Evolutionary conservation across 108 stramenopile genomes (phyloP).

Genomic region (Chaetoceros tenuissimus): DNA sequence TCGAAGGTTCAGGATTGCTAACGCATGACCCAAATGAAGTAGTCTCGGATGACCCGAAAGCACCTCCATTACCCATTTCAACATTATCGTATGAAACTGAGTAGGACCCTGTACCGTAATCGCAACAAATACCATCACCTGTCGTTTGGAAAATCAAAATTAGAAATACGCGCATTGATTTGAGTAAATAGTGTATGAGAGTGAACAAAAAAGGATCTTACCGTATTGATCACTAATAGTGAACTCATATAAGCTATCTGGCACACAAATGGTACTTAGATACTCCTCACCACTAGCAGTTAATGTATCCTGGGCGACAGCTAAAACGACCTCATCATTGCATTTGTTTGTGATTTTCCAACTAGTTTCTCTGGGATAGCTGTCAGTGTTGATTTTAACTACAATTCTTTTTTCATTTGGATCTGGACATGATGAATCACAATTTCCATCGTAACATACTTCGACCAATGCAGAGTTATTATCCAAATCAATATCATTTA

Average conservation of each 20-base stretch:
- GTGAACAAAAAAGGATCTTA: too few relatives aligned
- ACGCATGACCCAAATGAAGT: background rate
- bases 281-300: background rate
- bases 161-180: too few relatives aligned
- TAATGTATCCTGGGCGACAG: background rate
- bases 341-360: background rate
- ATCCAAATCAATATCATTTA: background rate
- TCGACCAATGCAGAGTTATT: background rate
- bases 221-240: background rate
- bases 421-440: background rate
- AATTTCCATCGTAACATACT: background rate
- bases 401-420: background rate
- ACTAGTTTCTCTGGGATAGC: conserved; percentile 4
- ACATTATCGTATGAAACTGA: background rate
- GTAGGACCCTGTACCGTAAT: background rate
- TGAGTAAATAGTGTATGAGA: too few relatives aligned
- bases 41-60: background rate
- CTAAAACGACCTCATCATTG: background rate
- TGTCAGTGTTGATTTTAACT: background rate
- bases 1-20: background rate
- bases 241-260: background rate
- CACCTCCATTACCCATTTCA: background rate
- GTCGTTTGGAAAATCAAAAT: background rate
- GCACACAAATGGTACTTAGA: background rate
- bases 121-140: conserved; percentile 5